phyloP scores from a whole-genome alignment of 1,139 yeast species.

The Candida tetrigidarum region DNA sequence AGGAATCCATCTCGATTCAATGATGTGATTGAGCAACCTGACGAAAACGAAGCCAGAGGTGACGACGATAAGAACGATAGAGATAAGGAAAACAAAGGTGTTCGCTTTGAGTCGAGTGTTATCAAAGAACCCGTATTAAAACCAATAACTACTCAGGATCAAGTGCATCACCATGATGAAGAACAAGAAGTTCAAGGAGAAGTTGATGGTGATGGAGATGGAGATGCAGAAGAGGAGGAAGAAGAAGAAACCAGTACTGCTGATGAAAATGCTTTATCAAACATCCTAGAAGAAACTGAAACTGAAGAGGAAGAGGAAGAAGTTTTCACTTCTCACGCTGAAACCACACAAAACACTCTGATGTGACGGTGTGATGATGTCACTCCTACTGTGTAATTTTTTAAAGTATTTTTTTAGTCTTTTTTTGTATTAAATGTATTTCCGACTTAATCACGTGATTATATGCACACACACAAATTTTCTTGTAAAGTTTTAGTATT shows the following conservation, averaged over 20 bases:
- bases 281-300: constrained; percentile 19
- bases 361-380: neutral
- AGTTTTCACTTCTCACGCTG: constrained; percentile 11
- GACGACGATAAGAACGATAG: neutral
- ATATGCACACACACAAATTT: neutral
- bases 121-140: neutral
- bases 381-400: no score
- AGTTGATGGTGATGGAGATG: constrained; percentile 1
- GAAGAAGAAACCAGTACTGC: neutral
- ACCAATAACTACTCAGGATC: constrained; percentile 4
- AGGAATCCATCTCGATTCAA: constrained; percentile 1
- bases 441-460: neutral
- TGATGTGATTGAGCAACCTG: neutral
- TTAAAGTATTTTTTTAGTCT: no score
- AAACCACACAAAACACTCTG: constrained; percentile 12
- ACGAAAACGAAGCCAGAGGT: neutral
- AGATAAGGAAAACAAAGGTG: neutral
- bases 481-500: neutral
- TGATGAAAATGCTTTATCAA: constrained; percentile 10
- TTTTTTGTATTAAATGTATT: neutral
- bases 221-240: neutral
- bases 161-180: neutral
- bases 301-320: constrained; percentile 17
- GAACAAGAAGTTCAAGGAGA: constrained; percentile 5
- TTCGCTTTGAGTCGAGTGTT: neutral